Evolutionary conservation across 441 rosid genomes (phyloP).

Genomic region (Rhodomyrtus psidioides): DNA sequence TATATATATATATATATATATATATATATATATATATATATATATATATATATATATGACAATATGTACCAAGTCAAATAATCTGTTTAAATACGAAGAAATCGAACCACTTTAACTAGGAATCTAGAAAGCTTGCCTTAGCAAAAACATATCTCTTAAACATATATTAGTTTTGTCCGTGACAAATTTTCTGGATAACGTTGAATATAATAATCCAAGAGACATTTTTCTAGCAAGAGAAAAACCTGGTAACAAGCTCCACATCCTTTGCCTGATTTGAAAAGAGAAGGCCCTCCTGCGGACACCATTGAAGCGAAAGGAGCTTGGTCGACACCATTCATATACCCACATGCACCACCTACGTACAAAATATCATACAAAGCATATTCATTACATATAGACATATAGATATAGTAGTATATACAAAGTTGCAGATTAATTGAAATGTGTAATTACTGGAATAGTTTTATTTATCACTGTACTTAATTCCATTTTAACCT

Average conservation of each 20-base stretch:
- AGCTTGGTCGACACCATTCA: slow-evolving; percentile 15
- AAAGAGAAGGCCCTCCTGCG: slow-evolving; percentile 37
- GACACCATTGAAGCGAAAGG: slow-evolving; percentile 33
- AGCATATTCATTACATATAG: neutral
- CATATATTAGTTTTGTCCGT: neutral
- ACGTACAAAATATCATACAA: neutral
- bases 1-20: too few species aligned
- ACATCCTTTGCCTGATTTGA: slow-evolving; percentile 31
- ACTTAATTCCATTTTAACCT: neutral
- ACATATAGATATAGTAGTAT: too few species aligned
- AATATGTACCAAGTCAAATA: neutral
- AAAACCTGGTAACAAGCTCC: slow-evolving; percentile 39
- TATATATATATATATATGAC: neutral
- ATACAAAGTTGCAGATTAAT: too few species aligned
- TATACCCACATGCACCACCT: slow-evolving; percentile 46
- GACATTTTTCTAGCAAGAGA: neutral
- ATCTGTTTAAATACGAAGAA: neutral
- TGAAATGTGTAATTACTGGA: too few species aligned
- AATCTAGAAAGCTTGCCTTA: neutral
- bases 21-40: too few species aligned
- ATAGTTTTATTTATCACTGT: neutral
- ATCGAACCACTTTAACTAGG: neutral
- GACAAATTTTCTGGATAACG: neutral
- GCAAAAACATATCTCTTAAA: neutral
- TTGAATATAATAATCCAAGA: neutral